Evolutionary conservation across 2,329 filamentous ascomycete species (phyloP).

Genomic region (Fusarium lyarnte): DNA sequence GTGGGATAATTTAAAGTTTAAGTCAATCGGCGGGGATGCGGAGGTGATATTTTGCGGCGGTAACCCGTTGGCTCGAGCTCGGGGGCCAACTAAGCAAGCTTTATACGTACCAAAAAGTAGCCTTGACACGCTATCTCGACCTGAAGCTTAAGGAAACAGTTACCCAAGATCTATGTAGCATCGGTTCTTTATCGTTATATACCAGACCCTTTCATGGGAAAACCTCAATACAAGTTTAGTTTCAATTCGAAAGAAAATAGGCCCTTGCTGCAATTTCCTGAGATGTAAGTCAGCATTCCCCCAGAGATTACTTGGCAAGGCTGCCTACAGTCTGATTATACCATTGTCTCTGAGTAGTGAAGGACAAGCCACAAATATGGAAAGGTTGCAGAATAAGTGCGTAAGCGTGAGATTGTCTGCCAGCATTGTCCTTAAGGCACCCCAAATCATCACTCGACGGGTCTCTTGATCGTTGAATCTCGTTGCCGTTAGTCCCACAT

Average conservation of each 20-base stretch:
- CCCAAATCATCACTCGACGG: rapidly evolving
- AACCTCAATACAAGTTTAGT: rapidly evolving
- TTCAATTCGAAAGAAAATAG: rapidly evolving
- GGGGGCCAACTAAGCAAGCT: too few relatives aligned
- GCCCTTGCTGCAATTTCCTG: too few relatives aligned
- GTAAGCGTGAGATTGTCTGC: not conserved
- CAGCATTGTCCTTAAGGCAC: rapidly evolving
- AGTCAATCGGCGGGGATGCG: not conserved
- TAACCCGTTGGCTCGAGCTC: too few relatives aligned
- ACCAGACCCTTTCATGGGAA: rapidly evolving
- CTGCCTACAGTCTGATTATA: not conserved
- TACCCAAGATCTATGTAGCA: not conserved
- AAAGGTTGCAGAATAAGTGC: rapidly evolving
- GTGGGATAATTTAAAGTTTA: not conserved
- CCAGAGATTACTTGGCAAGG: not conserved
- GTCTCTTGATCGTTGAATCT: not conserved
- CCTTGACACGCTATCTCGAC: too few relatives aligned
- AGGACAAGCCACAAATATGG: not conserved
- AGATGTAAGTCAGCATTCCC: not conserved
- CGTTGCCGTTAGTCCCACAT: not conserved
- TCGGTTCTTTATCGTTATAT: not conserved
- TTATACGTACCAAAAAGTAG: not conserved
- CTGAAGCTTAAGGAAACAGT: rapidly evolving
- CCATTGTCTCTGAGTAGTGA: not conserved
- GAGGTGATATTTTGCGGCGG: not conserved